phyloP scores from a whole-genome alignment of 352 stramenopile genomes.

The Globisporangium abappressorium region DNA sequence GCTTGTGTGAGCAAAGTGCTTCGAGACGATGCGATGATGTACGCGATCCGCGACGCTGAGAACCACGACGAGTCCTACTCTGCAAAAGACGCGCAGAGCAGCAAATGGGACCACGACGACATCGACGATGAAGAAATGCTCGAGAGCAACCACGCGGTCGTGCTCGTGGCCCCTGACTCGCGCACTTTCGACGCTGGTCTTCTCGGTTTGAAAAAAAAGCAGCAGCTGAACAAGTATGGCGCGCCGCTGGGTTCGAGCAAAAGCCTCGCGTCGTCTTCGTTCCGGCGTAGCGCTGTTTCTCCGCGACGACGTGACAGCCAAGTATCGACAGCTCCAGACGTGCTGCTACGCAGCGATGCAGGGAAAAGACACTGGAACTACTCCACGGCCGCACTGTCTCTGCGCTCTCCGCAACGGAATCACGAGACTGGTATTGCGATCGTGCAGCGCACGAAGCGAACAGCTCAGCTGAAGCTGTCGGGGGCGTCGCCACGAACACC shows the following conservation, averaged over 20 bases:
- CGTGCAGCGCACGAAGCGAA: conserved; percentile 12
- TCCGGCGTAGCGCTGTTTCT: conserved; percentile 7
- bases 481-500: conserved; percentile 13
- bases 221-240: conserved; percentile 17
- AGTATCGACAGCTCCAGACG: conserved; percentile 30
- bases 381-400: conserved; percentile 40
- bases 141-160: conserved; percentile 23
- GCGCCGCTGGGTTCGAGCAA: conserved; percentile 15
- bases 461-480: conserved; percentile 3
- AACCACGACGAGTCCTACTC: background rate
- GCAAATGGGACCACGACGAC: conserved; percentile 39
- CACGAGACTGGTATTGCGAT: conserved; percentile 17
- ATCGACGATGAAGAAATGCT: conserved; percentile 34
- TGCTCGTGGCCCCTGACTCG: conserved; percentile 21
- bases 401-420: conserved; percentile 31
- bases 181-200: conserved; percentile 22
- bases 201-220: conserved; percentile 5
- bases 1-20: conserved; percentile 51
- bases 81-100: conserved; percentile 4
- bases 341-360: conserved; percentile 45
- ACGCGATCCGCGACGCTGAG: conserved; percentile 36
- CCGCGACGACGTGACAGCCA: conserved; percentile 13
- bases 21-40: conserved; percentile 47
- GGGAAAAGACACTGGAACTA: conserved; percentile 39
- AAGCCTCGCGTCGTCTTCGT: conserved; percentile 10